Percentiles rank a stretch among this genome's conserved stretches.
These are phyloP conservation scores for Coemansia sp. DNA, from an alignment of 192 early-diverging fungal genomes.

Conservation along the genomic window DNA sequence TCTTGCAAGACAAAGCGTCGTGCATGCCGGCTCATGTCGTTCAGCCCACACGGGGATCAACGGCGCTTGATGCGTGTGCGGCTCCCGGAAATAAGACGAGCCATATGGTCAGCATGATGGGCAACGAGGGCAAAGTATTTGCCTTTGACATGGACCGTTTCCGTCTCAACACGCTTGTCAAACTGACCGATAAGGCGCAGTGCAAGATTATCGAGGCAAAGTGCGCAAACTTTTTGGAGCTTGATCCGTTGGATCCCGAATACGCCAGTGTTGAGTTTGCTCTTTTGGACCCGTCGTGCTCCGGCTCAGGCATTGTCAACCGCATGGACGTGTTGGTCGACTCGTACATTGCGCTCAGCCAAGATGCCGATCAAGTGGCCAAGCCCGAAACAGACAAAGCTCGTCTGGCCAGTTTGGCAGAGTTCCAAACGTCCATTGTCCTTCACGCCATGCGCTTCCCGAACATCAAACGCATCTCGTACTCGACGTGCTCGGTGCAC, in stretches of 20 bases:
- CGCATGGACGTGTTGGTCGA: conserved; percentile 85
- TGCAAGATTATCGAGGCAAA: conserved; percentile 63
- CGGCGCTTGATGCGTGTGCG: conserved; percentile 91
- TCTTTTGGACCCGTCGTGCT: conserved; percentile 94
- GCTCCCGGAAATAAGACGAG: conserved; percentile 98
- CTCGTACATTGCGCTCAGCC: conserved; percentile 33
- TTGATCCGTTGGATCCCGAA: conserved; percentile 65
- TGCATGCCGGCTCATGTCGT: conserved; percentile 92
- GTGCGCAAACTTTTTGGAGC: conserved; percentile 71
- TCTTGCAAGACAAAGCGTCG: conserved; percentile 94
- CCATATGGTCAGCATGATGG: conserved; percentile 87
- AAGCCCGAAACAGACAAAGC: conserved; percentile 14
- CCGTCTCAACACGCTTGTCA: conserved; percentile 71
- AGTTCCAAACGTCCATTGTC: conserved; percentile 81
- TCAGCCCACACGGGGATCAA: conserved; percentile 54
- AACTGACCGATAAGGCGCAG: conserved; percentile 72
- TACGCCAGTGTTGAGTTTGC: conserved; percentile 82
- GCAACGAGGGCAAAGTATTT: conserved; percentile 80
- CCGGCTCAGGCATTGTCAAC: conserved; percentile 91
- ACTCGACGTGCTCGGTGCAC: conserved; percentile 97
- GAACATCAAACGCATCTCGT: conserved; percentile 77
- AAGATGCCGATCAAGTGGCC: not conserved
- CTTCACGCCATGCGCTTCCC: conserved; percentile 88
- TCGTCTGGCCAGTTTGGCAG: conserved; percentile 72
- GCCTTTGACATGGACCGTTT: conserved; percentile 87